Percentiles rank a stretch among this genome's conserved stretches.
These are phyloP conservation scores for Aspergillus mulundensis DNA, from an alignment of 495 filamentous ascomycete species.

Conservation along the genomic window DNA sequence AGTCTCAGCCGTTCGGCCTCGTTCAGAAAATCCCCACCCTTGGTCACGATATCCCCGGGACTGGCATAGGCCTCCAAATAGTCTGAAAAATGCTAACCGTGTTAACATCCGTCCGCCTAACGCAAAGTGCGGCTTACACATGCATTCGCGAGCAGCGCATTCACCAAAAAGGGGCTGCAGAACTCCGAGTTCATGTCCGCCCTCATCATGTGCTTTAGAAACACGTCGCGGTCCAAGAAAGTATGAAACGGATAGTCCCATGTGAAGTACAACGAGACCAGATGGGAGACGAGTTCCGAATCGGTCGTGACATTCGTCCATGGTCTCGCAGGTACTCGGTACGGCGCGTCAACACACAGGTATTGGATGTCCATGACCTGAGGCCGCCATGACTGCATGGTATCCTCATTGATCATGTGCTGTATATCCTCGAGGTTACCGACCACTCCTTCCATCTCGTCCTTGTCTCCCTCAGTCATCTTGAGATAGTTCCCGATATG, in stretches of 20 bases:
- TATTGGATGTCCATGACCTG: constrained; percentile 49
- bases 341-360: constrained; percentile 37
- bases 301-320: constrained; percentile 52
- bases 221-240: constrained; percentile 45
- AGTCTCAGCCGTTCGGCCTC: constrained; percentile 38
- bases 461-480: constrained; percentile 14
- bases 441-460: constrained; percentile 15
- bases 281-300: constrained; percentile 49
- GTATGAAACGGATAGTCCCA: constrained; percentile 52
- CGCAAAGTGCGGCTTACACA: constrained; percentile 30
- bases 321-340: constrained; percentile 42
- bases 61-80: constrained; percentile 42
- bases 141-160: constrained; percentile 49
- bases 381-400: constrained; percentile 33
- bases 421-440: constrained; percentile 31
- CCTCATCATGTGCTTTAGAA: constrained; percentile 42
- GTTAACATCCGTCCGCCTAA: neutral
- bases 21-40: constrained; percentile 39
- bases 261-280: constrained; percentile 51
- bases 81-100: constrained; percentile 39
- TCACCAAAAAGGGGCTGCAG: constrained; percentile 52
- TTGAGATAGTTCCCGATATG: constrained; percentile 34
- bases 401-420: constrained; percentile 29
- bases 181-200: constrained; percentile 33
- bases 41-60: constrained; percentile 40